These are phyloP conservation scores for Calonectria multiphialidica DNA, from an alignment of 2,329 filamentous ascomycete species.

Conservation along the genomic window DNA sequence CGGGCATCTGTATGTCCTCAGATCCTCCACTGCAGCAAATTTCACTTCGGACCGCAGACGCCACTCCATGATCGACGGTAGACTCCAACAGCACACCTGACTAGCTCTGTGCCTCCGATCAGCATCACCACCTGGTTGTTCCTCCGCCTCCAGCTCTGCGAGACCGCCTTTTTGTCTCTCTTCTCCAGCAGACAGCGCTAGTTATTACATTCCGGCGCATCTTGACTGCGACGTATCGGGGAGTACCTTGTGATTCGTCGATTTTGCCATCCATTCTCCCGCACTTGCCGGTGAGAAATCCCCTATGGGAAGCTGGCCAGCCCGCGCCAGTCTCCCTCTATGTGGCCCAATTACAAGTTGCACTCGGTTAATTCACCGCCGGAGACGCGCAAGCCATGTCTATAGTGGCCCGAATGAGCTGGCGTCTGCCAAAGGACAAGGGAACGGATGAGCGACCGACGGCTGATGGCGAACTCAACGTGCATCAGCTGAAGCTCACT, in stretches of 20 bases:
- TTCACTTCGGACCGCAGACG: neutral
- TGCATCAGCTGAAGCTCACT: slow-evolving; percentile 27
- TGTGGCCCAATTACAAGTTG: slow-evolving; percentile 1
- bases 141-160: neutral
- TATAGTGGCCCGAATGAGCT: slow-evolving; percentile 10
- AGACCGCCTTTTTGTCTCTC: slow-evolving; percentile 13
- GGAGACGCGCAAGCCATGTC: slow-evolving; percentile 19
- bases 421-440: slow-evolving; percentile 14
- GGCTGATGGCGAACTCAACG: neutral
- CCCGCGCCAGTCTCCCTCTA: neutral
- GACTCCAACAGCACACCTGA: neutral
- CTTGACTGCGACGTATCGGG: slow-evolving; percentile 6
- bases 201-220: neutral
- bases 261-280: neutral
- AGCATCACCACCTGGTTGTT: neutral
- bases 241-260: slow-evolving; percentile 1
- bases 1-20: neutral
- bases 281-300: slow-evolving; percentile 10
- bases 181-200: neutral
- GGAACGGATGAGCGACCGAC: slow-evolving; percentile 3
- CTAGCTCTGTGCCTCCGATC: neutral
- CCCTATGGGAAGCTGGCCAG: neutral
- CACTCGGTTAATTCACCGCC: slow-evolving; percentile 31
- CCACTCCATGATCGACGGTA: slow-evolving; percentile 13
- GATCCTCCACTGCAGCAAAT: neutral